Evolutionary conservation across 352 stramenopile species (phyloP).

Genomic region (Globisporangium ultimum): DNA sequence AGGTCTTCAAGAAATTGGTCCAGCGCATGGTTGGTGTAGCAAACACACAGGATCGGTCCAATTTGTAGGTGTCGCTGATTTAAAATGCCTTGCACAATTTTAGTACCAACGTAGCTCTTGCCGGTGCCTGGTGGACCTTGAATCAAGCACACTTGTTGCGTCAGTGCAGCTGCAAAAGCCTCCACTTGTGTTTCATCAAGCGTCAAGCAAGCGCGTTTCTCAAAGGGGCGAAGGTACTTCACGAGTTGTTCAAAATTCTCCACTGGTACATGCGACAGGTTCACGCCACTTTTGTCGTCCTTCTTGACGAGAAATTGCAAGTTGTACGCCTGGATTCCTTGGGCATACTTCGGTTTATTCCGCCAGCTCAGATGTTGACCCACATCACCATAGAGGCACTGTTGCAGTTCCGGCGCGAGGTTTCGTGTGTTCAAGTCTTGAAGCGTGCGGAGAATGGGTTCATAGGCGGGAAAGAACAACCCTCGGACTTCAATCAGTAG

Average conservation of each 20-base stretch:
- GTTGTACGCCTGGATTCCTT: background rate
- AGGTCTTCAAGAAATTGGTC: background rate
- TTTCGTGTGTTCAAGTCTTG: background rate
- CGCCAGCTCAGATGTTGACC: background rate
- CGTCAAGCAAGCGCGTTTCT: background rate
- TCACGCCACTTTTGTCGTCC: background rate
- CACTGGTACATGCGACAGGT: background rate
- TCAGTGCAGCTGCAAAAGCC: background rate
- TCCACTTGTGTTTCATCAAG: background rate
- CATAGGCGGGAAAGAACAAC: conserved; percentile 1
- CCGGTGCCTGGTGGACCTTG: background rate
- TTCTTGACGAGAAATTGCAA: background rate
- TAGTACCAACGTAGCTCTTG: background rate
- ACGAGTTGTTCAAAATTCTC: background rate
- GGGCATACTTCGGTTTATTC: background rate
- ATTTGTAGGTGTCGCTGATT: background rate
- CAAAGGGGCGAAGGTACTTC: background rate
- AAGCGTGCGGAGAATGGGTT: background rate
- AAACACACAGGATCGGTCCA: background rate
- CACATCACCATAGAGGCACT: background rate
- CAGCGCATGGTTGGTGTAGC: background rate
- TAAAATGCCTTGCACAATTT: background rate
- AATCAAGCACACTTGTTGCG: background rate
- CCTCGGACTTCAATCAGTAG: background rate
- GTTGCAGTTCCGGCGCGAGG: background rate